Percentiles rank a stretch among this genome's conserved stretches.
phyloP scores from a whole-genome alignment of 2,329 filamentous ascomycete genomes.

The Microdochium paspali region DNA sequence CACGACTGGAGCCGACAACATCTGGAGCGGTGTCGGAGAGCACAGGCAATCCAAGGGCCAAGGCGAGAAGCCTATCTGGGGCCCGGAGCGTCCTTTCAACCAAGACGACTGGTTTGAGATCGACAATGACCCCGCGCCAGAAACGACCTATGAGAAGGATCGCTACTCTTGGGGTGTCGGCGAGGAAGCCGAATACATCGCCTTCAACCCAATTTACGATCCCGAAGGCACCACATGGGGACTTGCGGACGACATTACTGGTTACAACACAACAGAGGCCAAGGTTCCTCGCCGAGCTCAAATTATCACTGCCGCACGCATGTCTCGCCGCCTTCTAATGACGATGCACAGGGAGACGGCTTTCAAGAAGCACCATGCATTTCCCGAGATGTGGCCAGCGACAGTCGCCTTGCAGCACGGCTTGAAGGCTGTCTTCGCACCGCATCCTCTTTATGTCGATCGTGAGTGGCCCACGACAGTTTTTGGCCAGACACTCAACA shows the following conservation, averaged over 20 bases:
- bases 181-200: slow-evolving; percentile 86
- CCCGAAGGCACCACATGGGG: slow-evolving; percentile 81
- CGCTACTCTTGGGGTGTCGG: slow-evolving; percentile 79
- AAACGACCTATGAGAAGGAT: slow-evolving; percentile 66
- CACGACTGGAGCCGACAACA: slow-evolving; percentile 53
- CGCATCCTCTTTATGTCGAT: slow-evolving; percentile 82
- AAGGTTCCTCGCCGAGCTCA: slow-evolving; percentile 68
- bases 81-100: slow-evolving; percentile 62
- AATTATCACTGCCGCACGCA: slow-evolving; percentile 80
- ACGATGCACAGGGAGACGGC: slow-evolving; percentile 89
- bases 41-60: slow-evolving; percentile 26
- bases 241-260: slow-evolving; percentile 73
- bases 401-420: slow-evolving; percentile 85
- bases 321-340: slow-evolving; percentile 69
- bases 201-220: slow-evolving; percentile 86
- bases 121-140: slow-evolving; percentile 65
- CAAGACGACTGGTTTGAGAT: slow-evolving; percentile 62
- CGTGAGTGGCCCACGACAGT: slow-evolving; percentile 76
- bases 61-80: slow-evolving; percentile 66
- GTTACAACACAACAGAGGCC: slow-evolving; percentile 59
- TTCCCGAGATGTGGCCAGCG: slow-evolving; percentile 93
- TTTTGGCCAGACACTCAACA: slow-evolving; percentile 72
- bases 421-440: slow-evolving; percentile 83
- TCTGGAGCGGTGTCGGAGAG: slow-evolving; percentile 48
- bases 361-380: slow-evolving; percentile 78